Evolutionary conservation across 192 early-diverging fungal species (phyloP), one percentile per base, ranked within the genome.

Genomic region (Backusella tarrabulga): DNA sequence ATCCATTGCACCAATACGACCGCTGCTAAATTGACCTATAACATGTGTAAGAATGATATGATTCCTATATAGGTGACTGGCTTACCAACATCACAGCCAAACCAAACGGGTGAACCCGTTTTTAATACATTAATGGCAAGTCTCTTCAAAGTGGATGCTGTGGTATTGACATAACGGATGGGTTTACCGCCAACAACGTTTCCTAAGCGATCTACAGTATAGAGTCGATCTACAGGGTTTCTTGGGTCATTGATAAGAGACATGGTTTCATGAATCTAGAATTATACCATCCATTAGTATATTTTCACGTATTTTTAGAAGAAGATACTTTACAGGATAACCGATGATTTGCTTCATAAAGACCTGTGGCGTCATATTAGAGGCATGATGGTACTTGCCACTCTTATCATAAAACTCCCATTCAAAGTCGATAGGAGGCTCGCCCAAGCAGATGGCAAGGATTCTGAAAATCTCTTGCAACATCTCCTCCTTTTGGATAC

Each of bases 231-330:
- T 34, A 81, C 85, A 52, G 75, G 80, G 82, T 94, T 92, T 75
- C 93, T 91, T 50, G 93, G 93, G 70, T 94, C 91, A 80, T 94
- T 89, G 56, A 93, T 88, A 73, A 94, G 79, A 8, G 93, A 95
- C 68, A 93, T 83, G 0, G 87, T 88, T 21, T 90, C 85, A 15
- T 70, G 76, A 72, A 91, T 83, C 87, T 94, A 85, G n/a, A 78
- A 5, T 6, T 0, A 32, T 32, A 0, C 1, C 50, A 52, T 35
- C 32, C 69, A 50, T 34, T 3, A 38, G 17, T 52, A 19, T 52
- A 19, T 52, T 52, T 52, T 52, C 32, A 32, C 32, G 32, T 32
- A 32, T 32, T 32, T 32, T 32, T 32, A 3, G 32, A 32, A 32
- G 32, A 32, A 32, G 32, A 32, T 32, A 32, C 32, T 32, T 32